Base-by-base conservation (phyloP, 1,284 basidiomycete genomes). In the Ustilago crameri region DNA sequence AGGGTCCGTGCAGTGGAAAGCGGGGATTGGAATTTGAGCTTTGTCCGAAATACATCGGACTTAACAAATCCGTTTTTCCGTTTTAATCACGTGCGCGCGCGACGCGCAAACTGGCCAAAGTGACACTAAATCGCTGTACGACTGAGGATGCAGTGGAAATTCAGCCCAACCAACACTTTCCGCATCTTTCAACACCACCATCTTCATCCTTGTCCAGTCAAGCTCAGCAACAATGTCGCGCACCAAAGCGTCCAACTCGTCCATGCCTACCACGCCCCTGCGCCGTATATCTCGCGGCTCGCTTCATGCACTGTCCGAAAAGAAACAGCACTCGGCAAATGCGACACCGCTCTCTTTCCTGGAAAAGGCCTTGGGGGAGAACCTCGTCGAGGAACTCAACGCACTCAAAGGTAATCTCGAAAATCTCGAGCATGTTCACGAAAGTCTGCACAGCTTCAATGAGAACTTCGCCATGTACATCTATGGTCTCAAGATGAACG, bases 401-500 rank as follows among this genome's bases (percentile, higher is more conserved):
- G 86, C 89, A 0, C 87, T 96, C 22, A 89, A 91, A 49, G 85
- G 88, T 18, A 94, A 94, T 82, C 84, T 93, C 1, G 88, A 91
- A 65, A 88, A 87, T 22, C 86, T 96, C 74, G 87, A 88, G 56
- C 85, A 86, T 22, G 87, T 96, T 57, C 89, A 91, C 80, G 86
- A 90, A 48, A 90, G 91, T 18, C 86, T 97, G 46, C 88, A 88
- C 5, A 89, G 88, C 12, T 96, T 97, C 86, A 95, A 96, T 82
- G 94, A 97, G 83, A 90, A 90, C 38, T 97, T 97, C 80, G 91
- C 93, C 10, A 93, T 91, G 82, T 95, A 90, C 87, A 84, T 96
- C 18, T 95, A 94, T 83, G 90, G 91, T 10, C 89, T 96, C 88
- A 91, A 93, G 82, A 95, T 96, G 92, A 95, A 95, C 79, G 90